Evolutionary conservation across 1,284 basidiomycete genomes (phyloP).

Genomic region (Papiliotrema terrestris): DNA sequence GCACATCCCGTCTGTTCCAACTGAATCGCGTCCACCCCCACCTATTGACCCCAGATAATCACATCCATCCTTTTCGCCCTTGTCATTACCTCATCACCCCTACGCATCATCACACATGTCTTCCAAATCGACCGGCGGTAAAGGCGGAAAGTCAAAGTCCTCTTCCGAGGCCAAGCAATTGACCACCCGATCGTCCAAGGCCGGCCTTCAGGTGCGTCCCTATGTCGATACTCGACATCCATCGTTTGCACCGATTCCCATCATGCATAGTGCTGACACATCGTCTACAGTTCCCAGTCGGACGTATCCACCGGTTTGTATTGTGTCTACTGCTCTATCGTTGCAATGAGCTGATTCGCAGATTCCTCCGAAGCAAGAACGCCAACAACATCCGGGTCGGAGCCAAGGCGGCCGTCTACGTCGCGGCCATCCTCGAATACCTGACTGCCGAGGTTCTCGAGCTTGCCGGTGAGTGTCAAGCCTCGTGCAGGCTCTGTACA

Average conservation of each 20-base stretch:
- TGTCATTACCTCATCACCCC: slow-evolving; percentile 7
- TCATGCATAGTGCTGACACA: slow-evolving; percentile 4
- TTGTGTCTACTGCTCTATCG: slow-evolving; percentile 1
- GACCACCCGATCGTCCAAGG: slow-evolving; percentile 73
- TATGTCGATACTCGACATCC: neutral
- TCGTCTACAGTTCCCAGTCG: slow-evolving; percentile 40
- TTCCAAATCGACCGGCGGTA: slow-evolving; percentile 47
- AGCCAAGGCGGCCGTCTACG: slow-evolving; percentile 51
- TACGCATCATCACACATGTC: slow-evolving; percentile 30
- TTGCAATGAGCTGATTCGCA: slow-evolving; percentile 32
- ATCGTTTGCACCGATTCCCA: slow-evolving; percentile 2
- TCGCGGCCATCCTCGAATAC: slow-evolving; percentile 51
- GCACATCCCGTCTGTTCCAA: too few species aligned
- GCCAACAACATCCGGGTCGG: slow-evolving; percentile 72
- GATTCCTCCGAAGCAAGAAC: slow-evolving; percentile 88
- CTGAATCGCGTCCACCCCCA: neutral
- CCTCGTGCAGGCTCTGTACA: neutral
- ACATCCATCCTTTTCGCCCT: slow-evolving; percentile 7
- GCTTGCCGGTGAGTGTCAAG: slow-evolving; percentile 45
- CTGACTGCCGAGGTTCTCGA: slow-evolving; percentile 52
- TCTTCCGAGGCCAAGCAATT: slow-evolving; percentile 51
- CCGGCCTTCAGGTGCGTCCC: slow-evolving; percentile 70
- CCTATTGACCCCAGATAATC: slow-evolving; percentile 1
- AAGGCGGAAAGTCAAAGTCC: slow-evolving; percentile 52
- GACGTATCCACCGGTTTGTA: slow-evolving; percentile 44